Base-by-base conservation (phyloP, 768 basidiomycete species). In the Podaxis carcinomalis region DNA sequence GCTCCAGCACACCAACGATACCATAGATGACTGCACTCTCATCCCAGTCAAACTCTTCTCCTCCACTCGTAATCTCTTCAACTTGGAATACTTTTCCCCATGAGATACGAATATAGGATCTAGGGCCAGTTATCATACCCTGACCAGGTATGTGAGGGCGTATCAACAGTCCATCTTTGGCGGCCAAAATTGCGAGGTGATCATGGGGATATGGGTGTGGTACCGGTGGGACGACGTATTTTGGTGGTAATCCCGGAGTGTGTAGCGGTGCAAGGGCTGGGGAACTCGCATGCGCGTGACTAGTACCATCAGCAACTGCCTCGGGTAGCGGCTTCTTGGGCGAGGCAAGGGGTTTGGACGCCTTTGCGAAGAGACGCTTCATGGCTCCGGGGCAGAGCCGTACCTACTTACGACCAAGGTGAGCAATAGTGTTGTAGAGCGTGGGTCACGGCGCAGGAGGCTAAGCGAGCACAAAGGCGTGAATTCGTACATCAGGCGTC, bases 191-290 rank as follows among this genome's bases (percentile, higher is more conserved):
- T n/a, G 82, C 82, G 44, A 94, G 83, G 62, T 85, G 78, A 50
- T 87, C 83, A 68, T 92, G 75, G 5, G 91, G 89, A 65, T 81
- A 83, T 27, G 90, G 90, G 69, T 92, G 89, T n/a, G 87, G 87
- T 13, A 88, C 72, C 2, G 90, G 81, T 7, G 90, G 87, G 19
- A 90, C 75, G 60, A 82, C 71, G 62, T 84, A 80, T 72, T 82
- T 87, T 2, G 87, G 89, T 55, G 83, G 85, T n/a, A 90, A 74
- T 28, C 74, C 76, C 4, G 72, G 63, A 14, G 70, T 60, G 40
- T 57, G 56, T 36, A 52, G 10, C n/a, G 28, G 51, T 23, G 50
- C 40, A 23, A 54, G 55, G 46, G 51, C 42, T 63, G 60, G 46
- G 27, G 10, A 53, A 14, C 11, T 19, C 47, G 52, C 36, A 25